Percentiles rank a stretch among this genome's conserved stretches.
Conservation (phyloP, 805 yeast genomes). For the Komagataella kurtzmanii region DNA sequence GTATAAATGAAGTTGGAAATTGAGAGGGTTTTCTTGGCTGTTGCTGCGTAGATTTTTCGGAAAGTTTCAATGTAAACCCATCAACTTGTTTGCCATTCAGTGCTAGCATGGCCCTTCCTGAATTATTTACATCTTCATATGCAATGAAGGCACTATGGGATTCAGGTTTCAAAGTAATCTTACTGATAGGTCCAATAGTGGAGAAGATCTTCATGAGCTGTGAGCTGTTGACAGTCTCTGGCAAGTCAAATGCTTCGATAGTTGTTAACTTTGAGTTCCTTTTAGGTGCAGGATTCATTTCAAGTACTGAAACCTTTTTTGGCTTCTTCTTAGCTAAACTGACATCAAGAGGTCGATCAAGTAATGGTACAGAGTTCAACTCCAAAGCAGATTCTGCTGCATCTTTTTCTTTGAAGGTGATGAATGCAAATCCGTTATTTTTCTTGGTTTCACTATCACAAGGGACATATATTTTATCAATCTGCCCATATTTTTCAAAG, state of each 20-base stretch:
- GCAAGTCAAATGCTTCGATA: constrained; percentile 13
- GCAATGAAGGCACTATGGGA: constrained; percentile 35
- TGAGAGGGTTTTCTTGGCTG: not conserved
- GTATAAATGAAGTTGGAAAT: not conserved
- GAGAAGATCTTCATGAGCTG: constrained; percentile 19
- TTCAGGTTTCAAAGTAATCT: constrained; percentile 32
- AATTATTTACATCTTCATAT: constrained; percentile 24
- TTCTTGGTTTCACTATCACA: constrained; percentile 18
- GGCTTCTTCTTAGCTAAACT: constrained; percentile 27
- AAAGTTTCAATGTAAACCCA: constrained; percentile 7
- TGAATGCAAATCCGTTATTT: constrained; percentile 56
- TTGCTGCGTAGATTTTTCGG: not conserved
- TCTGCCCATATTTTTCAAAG: constrained; percentile 36
- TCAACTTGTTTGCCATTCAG: constrained; percentile 26
- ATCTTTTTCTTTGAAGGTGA: constrained; percentile 30
- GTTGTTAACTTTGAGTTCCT: constrained; percentile 11
- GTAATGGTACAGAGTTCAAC: constrained; percentile 25
- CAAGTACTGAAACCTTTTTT: not conserved
- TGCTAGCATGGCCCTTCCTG: constrained; percentile 37
- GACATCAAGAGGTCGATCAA: constrained; percentile 35
- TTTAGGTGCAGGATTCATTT: not conserved
- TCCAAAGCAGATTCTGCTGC: constrained; percentile 32
- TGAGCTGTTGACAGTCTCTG: constrained; percentile 22
- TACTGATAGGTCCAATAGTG: constrained; percentile 22
- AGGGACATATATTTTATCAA: constrained; percentile 42